Evolutionary conservation across 208 protist species (phyloP), one percentile per base, ranked within the genome.

Genomic region (Crithidia sp.): DNA sequence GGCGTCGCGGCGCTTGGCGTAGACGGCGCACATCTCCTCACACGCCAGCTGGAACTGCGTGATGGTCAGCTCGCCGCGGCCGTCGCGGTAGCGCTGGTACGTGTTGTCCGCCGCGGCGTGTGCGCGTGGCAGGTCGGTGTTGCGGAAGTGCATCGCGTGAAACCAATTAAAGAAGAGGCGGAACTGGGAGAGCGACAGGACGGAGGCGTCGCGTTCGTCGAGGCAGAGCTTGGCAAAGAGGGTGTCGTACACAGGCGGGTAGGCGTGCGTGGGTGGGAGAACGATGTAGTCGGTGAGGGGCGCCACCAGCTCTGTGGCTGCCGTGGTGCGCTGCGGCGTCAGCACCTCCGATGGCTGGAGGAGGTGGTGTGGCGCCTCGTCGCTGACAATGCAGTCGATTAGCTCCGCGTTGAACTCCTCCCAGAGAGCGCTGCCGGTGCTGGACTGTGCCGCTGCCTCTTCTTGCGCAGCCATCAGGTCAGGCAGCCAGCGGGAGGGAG

Each of bases 161-260:
- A 97, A 91, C 89, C 90, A 97, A 28, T 76, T 58, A 62, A 93
- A 88, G 66, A 95, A 95, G 13, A 84, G 39, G 55, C 79, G 77
- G 62, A 97, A 97, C 68, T 85, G 74, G 10, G 76, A 54, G 6
- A 88, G 45, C 10, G 69, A 76, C 17, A 85, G 59, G n/a, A 49
- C 41, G 12, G 37, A 5, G 62, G 19, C 16, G 53, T 16, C 53
- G 49, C 47, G 62, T 40, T 71, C 63, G 40, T 83, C 74, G 7
- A 78, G 17, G 14, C 58, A 43, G 6, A 79, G 74, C 9, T 70
- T 68, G 5, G 49, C 12, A 81, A 85, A 92, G 16, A 97, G 79
- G 10, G 45, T 79, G 57, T 86, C 74, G 74, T 88, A 93, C 14
- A 95, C 78, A 10, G 64, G 74, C 2, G 88, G 81, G 63, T 89